Percentiles rank a stretch among this genome's conserved stretches.
phyloP scores from a whole-genome alignment of 2,329 filamentous ascomycete genomes.

The Alternaria longipes region DNA sequence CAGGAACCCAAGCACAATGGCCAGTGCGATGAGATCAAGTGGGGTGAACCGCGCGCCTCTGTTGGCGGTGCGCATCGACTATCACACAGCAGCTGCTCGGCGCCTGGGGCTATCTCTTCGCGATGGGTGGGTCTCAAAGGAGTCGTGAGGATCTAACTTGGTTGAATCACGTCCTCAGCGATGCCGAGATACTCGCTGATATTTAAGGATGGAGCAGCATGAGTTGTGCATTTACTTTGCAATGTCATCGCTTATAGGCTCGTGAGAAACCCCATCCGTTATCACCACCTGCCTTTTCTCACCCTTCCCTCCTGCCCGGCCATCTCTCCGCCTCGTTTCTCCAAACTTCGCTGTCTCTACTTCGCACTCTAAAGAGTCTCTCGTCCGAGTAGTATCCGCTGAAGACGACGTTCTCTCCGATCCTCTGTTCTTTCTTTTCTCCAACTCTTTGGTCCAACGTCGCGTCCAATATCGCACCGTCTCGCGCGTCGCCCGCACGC shows the following conservation, averaged over 20 bases:
- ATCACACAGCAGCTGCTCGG: no score
- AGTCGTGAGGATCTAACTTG: no score
- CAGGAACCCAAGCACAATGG: no score
- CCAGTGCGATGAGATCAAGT: no score
- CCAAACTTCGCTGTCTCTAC: conserved; percentile 50
- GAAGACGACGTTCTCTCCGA: conserved; percentile 44
- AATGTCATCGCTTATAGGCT: conserved; percentile 42
- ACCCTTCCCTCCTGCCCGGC: conserved; percentile 55
- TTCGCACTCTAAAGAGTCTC: conserved; percentile 47
- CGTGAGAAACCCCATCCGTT: conserved; percentile 51
- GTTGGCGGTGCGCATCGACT: no score
- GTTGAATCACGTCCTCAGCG: no score
- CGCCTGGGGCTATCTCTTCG: no score
- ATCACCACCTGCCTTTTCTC: conserved; percentile 47
- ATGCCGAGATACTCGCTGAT: no score
- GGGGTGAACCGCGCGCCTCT: no score
- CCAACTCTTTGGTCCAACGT: conserved; percentile 46
- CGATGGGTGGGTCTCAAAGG: no score
- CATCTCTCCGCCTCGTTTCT: conserved; percentile 54
- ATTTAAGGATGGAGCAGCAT: no score
- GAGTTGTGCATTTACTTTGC: no score
- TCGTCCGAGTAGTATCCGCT: conserved; percentile 47
- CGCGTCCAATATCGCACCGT: conserved; percentile 48
- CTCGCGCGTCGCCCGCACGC: conserved; percentile 39
- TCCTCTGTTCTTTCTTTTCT: conserved; percentile 46